These are phyloP conservation scores for Dipodascopsis uninucleata DNA, from an alignment of 805 yeast species.

Conservation along the genomic window DNA sequence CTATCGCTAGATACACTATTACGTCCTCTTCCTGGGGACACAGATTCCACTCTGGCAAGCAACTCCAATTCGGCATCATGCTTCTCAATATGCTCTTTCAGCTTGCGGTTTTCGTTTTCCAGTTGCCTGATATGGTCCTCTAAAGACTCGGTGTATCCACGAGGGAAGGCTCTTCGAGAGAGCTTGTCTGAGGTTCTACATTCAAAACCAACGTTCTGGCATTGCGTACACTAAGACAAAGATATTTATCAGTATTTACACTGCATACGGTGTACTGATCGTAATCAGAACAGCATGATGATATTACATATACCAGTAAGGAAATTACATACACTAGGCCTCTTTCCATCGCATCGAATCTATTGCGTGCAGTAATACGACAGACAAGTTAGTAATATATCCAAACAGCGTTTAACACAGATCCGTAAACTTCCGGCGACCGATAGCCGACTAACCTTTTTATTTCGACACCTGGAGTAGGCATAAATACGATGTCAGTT, in stretches of 20 bases:
- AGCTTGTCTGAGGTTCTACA: conserved; percentile 84
- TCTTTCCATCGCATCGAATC: conserved; percentile 65
- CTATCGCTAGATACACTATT: not conserved
- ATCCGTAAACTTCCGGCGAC: too few relatives aligned
- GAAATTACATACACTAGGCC: conserved; percentile 34
- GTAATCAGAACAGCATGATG: not conserved
- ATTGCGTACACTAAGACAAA: conserved; percentile 66
- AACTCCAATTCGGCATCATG: conserved; percentile 60
- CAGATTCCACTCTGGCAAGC: conserved; percentile 34
- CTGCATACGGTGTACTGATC: not conserved
- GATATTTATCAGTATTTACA: too few relatives aligned
- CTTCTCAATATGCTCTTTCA: conserved; percentile 59
- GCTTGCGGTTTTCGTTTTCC: conserved; percentile 72
- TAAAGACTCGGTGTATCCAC: conserved; percentile 86
- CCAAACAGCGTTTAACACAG: not conserved
- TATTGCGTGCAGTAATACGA: too few relatives aligned
- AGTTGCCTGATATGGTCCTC: conserved; percentile 85
- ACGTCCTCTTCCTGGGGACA: conserved; percentile 23
- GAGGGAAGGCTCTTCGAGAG: conserved; percentile 81
- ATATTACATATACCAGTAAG: not conserved
- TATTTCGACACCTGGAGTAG: conserved; percentile 24
- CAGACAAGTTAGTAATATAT: conserved; percentile 3
- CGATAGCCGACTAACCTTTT: conserved; percentile 11
- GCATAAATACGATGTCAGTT: not conserved
- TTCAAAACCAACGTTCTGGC: conserved; percentile 79